Percentiles rank a stretch among this genome's conserved stretches.
Evolutionary conservation across 1,284 basidiomycete species (phyloP).

Genomic region (Trametes versicolor): DNA sequence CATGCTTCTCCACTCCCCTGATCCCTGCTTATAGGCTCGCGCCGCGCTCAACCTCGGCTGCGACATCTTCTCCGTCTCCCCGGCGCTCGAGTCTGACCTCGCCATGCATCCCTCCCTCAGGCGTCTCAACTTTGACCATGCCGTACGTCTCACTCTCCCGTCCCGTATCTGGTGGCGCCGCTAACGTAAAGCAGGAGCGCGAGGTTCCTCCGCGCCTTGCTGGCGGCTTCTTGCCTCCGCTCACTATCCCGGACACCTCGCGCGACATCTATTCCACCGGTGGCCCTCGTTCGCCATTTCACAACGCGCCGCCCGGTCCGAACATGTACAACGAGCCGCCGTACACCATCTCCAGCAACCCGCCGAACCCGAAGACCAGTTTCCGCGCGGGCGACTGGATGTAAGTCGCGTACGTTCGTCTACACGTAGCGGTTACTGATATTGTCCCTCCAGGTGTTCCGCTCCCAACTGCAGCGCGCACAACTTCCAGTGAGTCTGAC

Average conservation of each 20-base stretch:
- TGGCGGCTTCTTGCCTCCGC: conserved; percentile 13
- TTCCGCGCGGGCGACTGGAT: conserved; percentile 85
- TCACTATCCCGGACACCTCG: conserved; percentile 12
- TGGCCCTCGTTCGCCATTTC: conserved; percentile 13
- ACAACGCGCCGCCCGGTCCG: conserved; percentile 8
- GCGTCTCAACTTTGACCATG: conserved; percentile 13
- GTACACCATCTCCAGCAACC: conserved; percentile 74
- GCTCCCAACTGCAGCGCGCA: conserved; percentile 71
- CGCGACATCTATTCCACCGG: conserved; percentile 19
- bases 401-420: conserved; percentile 54
- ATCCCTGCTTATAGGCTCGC: conserved; percentile 54
- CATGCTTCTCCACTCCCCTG: conserved; percentile 1
- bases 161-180: not conserved
- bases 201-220: conserved; percentile 12
- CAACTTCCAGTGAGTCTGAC: conserved; percentile 75
- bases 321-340: conserved; percentile 38
- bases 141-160: conserved; percentile 13
- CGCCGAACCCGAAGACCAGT: conserved; percentile 75
- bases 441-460: conserved; percentile 58
- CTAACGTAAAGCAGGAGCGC: conserved; percentile 10
- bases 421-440: not conserved
- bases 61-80: conserved; percentile 55
- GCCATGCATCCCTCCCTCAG: conserved; percentile 30
- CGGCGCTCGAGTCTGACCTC: conserved; percentile 69
- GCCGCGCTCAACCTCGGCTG: conserved; percentile 60